Evolutionary conservation across 164 flowering plant genomes (phyloP), one percentile per base, ranked within the genome.

Genomic region (Vitis cinerea): DNA sequence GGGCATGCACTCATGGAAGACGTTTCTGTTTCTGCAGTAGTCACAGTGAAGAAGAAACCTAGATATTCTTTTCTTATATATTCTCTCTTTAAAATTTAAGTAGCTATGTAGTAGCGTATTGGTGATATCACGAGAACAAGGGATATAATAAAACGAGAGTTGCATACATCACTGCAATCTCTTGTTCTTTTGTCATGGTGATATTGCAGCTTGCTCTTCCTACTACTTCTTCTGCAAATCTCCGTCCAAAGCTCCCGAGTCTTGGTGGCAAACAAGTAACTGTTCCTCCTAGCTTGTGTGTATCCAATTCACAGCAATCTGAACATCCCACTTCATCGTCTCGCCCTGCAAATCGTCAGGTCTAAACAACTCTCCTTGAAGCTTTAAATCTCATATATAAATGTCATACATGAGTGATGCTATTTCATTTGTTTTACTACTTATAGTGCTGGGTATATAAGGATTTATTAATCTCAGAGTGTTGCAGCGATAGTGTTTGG

Each of bases 401-500:
- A 15, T 56, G 13, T 19, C 17, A 5, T 15, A 8, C 37, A 12
- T 27, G 6, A 27, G 3, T 12, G 9, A 7, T 37, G 17, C 13
- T 56, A 17, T 17, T 49, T 47, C 29, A 4, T 59, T 23, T 37
- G 29, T 59, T 10, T 17, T 59, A 11, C 15, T 57, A 2, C 19
- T 16, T 2, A 3, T 17, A 57, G 29, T 53, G n/a, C 5, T 53
- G 14, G n/a, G 14, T 14, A 53, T 5, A 13, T 53, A 53, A 12
- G n/a, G 56, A 53, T 11, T 11, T 53, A 53, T 53, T 0, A 5
- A 59, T 72, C 61, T n/a, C 83, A 89, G 94, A 82, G 83, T 73
- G 96, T 90, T 16, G 90, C 90, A 63, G 96, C 91, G 1, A 83
- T 92, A 49, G 77, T 92, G 8, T 85, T 92, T 64, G 96, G 93